phyloP scores from a whole-genome alignment of 140 eudicot species.

The Senecio squalidus region DNA sequence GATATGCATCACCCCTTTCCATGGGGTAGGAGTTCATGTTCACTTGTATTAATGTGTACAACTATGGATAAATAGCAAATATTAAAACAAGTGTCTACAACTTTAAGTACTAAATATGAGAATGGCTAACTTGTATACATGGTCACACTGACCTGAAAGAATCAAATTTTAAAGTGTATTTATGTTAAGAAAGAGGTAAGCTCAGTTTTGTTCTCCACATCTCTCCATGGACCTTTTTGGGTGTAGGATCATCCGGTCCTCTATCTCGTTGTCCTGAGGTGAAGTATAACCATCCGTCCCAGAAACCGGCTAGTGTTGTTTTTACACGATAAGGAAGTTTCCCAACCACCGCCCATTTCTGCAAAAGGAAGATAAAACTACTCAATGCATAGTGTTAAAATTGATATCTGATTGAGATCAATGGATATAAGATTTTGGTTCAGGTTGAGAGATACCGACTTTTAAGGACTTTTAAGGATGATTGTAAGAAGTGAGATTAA shows the following conservation, averaged over 20 bases:
- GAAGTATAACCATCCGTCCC: slow-evolving; percentile 95
- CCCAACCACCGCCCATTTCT: slow-evolving; percentile 94
- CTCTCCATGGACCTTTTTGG: slow-evolving; percentile 83
- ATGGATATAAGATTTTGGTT: no score
- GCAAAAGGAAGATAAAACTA: neutral
- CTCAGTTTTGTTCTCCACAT: slow-evolving; percentile 88
- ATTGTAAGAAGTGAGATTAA: no score
- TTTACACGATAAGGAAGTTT: slow-evolving; percentile 90
- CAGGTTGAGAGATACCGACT: no score
- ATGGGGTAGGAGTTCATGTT: no score
- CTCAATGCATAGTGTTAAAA: no score
- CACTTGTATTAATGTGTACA: no score
- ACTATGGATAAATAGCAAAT: no score
- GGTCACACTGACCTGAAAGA: slow-evolving; percentile 8
- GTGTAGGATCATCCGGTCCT: slow-evolving; percentile 91
- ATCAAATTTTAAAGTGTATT: neutral
- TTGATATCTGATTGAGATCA: no score
- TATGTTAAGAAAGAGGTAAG: slow-evolving; percentile 22
- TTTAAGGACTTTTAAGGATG: no score
- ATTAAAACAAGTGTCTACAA: no score
- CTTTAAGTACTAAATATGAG: neutral
- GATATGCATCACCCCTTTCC: no score
- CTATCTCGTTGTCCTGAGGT: slow-evolving; percentile 96
- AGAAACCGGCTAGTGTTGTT: slow-evolving; percentile 84
- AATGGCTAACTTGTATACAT: slow-evolving; percentile 6